Percentiles rank a stretch among this genome's conserved stretches.
Evolutionary conservation across 2,329 filamentous ascomycete genomes (phyloP).

Genomic region (Aspergillus eucalypticola): DNA sequence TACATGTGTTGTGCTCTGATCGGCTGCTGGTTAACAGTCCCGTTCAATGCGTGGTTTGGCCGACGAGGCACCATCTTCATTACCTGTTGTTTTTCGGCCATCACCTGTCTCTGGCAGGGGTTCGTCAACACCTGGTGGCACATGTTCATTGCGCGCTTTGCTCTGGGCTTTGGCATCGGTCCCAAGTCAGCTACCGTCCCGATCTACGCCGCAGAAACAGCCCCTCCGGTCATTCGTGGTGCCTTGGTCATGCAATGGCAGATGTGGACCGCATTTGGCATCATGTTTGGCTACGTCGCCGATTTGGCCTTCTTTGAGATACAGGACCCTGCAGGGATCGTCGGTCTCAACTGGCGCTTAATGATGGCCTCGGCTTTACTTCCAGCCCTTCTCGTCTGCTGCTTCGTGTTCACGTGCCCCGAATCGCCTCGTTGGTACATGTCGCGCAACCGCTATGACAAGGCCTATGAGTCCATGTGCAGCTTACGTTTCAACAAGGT

Average conservation of each 20-base stretch:
- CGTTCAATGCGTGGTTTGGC: constrained; percentile 69
- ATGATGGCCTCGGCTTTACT: constrained; percentile 70
- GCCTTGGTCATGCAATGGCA: constrained; percentile 85
- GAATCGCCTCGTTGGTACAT: constrained; percentile 53
- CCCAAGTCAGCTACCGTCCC: constrained; percentile 74
- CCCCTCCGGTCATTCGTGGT: constrained; percentile 68
- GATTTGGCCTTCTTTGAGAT: constrained; percentile 63
- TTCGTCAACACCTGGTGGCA: constrained; percentile 72
- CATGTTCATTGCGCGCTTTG: constrained; percentile 68
- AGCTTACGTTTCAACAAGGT: constrained; percentile 46
- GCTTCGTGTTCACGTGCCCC: constrained; percentile 65
- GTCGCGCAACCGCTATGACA: constrained; percentile 43
- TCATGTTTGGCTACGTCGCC: constrained; percentile 59
- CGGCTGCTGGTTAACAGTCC: constrained; percentile 73
- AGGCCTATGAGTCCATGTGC: constrained; percentile 46
- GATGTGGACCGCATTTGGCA: constrained; percentile 54
- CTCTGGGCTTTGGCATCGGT: constrained; percentile 76
- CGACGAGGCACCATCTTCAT: constrained; percentile 75
- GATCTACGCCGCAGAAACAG: constrained; percentile 74
- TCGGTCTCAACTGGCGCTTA: constrained; percentile 65
- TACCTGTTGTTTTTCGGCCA: constrained; percentile 68
- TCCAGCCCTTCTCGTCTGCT: constrained; percentile 59
- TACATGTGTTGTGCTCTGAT: constrained; percentile 66
- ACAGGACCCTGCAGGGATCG: constrained; percentile 53
- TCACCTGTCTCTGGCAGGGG: constrained; percentile 57